phyloP scores from a whole-genome alignment of 2,329 filamentous ascomycete genomes.

The Pseudocercospora musae region DNA sequence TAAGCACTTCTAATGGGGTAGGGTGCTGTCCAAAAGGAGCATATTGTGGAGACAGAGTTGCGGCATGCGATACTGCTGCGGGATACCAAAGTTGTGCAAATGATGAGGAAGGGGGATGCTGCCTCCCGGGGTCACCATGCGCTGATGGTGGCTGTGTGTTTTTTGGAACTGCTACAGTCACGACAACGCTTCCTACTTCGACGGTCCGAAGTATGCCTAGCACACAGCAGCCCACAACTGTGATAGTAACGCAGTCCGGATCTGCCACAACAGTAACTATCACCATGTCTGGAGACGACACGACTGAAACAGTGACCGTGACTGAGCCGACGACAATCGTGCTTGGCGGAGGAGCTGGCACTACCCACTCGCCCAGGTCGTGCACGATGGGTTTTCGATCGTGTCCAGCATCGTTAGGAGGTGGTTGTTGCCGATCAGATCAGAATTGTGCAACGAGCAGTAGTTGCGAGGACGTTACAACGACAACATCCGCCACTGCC shows the following conservation, averaged over 20 bases:
- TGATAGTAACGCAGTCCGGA: slow-evolving; percentile 20
- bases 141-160: slow-evolving; percentile 66
- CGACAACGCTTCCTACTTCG: slow-evolving; percentile 15
- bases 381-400: slow-evolving; percentile 47
- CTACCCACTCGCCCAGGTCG: slow-evolving; percentile 24
- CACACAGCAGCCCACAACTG: slow-evolving; percentile 14
- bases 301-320: slow-evolving; percentile 30
- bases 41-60: slow-evolving; percentile 62
- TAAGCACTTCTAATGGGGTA: slow-evolving; percentile 59
- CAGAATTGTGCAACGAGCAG: slow-evolving; percentile 42
- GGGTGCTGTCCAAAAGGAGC: slow-evolving; percentile 70
- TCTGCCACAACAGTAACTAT: slow-evolving; percentile 31
- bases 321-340: slow-evolving; percentile 31
- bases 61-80: slow-evolving; percentile 53
- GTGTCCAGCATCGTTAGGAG: slow-evolving; percentile 46
- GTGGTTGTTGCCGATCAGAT: slow-evolving; percentile 50
- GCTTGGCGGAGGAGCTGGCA: slow-evolving; percentile 17
- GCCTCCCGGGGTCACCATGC: slow-evolving; percentile 68
- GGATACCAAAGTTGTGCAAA: slow-evolving; percentile 64
- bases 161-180: slow-evolving; percentile 27
- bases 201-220: slow-evolving; percentile 15
- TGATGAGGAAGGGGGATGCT: slow-evolving; percentile 69
- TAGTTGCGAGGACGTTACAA: slow-evolving; percentile 34
- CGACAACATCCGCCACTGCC: slow-evolving; percentile 37
- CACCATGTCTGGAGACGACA: slow-evolving; percentile 25